Conservation (phyloP, 257 asterid species). For the Primulina huaijiensis region DNA sequence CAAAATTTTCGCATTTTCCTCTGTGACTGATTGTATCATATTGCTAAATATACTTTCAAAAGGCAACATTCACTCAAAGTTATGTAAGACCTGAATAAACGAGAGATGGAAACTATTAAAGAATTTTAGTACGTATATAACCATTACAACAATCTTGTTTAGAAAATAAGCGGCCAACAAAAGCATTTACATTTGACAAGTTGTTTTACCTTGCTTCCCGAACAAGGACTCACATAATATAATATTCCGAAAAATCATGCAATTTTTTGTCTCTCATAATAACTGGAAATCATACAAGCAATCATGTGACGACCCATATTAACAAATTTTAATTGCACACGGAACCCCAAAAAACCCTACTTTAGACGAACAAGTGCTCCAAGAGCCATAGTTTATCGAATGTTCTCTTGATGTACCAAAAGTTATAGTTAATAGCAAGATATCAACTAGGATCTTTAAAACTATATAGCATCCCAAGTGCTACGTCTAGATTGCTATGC, state of each 20-base stretch:
- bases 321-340: not conserved
- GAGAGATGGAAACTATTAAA: too few relatives aligned
- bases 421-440: not conserved
- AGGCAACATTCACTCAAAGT: not conserved
- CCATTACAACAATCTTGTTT: not conserved
- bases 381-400: not conserved
- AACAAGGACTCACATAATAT: not conserved
- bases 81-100: not conserved
- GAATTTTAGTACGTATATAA: not conserved
- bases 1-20: not conserved
- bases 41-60: not conserved
- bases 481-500: not conserved
- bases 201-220: too few relatives aligned
- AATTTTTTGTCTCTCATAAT: not conserved
- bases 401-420: not conserved
- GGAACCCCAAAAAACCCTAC: not conserved
- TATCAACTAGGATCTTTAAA: not conserved
- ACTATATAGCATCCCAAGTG: not conserved
- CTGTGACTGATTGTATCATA: not conserved
- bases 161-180: not conserved
- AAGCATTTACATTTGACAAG: too few relatives aligned
- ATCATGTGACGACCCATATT: not conserved
- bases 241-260: not conserved
- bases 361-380: not conserved
- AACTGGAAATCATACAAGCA: not conserved